Percentiles rank a stretch among this genome's conserved stretches.
Evolutionary conservation across 805 yeast species (phyloP).

Genomic region (Kluyveromyces siamensis): DNA sequence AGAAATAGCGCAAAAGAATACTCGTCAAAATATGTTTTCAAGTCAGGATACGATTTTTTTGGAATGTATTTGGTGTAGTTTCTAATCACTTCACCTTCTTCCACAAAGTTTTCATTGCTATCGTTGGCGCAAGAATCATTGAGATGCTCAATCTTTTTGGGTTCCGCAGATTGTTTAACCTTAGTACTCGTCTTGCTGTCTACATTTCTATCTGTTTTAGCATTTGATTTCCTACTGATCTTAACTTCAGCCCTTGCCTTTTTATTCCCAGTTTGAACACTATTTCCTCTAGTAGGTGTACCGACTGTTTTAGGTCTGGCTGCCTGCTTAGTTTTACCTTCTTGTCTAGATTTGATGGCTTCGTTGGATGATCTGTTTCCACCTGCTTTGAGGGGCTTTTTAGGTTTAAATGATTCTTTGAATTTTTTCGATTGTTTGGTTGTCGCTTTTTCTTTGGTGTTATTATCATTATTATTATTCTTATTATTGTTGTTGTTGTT

Average conservation of each 20-base stretch:
- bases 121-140: background rate
- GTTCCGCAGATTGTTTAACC: background rate
- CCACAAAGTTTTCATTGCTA: conserved; percentile 5
- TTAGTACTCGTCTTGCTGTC: no score
- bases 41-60: conserved; percentile 37
- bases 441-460: background rate
- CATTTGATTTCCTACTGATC: background rate
- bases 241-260: background rate
- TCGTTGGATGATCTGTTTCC: background rate
- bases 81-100: conserved; percentile 27
- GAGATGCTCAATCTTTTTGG: background rate
- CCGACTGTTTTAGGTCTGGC: background rate
- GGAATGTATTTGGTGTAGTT: conserved; percentile 33
- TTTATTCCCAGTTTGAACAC: background rate
- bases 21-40: conserved; percentile 46
- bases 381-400: no score
- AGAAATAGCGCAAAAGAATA: conserved; percentile 53
- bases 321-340: background rate
- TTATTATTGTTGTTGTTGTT: no score
- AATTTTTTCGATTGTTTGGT: background rate
- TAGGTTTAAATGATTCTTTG: background rate
- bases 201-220: background rate
- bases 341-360: background rate
- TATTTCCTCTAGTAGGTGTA: background rate
- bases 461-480: no score